These are phyloP conservation scores for Coniferiporia sulphurascens DNA, from an alignment of 1,284 basidiomycete genomes.

Conservation along the genomic window DNA sequence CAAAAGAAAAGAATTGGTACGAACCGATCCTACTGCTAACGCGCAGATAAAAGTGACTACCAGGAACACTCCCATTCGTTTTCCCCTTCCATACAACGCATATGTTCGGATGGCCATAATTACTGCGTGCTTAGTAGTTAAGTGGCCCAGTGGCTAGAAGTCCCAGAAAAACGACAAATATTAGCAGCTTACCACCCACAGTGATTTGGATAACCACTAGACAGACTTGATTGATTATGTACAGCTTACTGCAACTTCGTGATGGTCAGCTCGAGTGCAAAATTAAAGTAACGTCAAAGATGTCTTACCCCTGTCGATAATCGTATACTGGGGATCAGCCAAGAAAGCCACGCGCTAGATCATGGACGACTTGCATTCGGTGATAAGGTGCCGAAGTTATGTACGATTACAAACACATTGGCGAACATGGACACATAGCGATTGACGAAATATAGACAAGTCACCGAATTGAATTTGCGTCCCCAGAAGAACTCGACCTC, in stretches of 20 bases:
- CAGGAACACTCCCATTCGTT: neutral
- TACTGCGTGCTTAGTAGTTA: neutral
- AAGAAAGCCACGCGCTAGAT: neutral
- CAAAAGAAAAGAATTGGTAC: neutral
- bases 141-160: neutral
- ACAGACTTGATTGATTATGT: slow-evolving; percentile 15
- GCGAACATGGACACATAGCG: slow-evolving; percentile 14
- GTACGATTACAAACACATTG: slow-evolving; percentile 7
- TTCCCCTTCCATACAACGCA: slow-evolving; percentile 10
- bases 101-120: slow-evolving; percentile 17
- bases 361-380: slow-evolving; percentile 1
- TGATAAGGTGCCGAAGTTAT: neutral
- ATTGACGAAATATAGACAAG: slow-evolving; percentile 16
- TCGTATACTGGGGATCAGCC: neutral
- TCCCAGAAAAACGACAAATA: neutral
- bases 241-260: slow-evolving; percentile 8
- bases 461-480: slow-evolving; percentile 3
- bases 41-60: slow-evolving; percentile 5
- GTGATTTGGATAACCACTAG: slow-evolving; percentile 8
- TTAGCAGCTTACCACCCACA: slow-evolving; percentile 9
- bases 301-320: neutral
- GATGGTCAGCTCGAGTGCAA: too few relatives aligned
- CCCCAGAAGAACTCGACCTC: slow-evolving; percentile 18
- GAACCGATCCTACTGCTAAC: neutral
- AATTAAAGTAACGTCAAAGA: too few relatives aligned